Evolutionary conservation across 2,329 filamentous ascomycete species (phyloP), one percentile per base, ranked within the genome.

Genomic region (Fusarium nelsonii): DNA sequence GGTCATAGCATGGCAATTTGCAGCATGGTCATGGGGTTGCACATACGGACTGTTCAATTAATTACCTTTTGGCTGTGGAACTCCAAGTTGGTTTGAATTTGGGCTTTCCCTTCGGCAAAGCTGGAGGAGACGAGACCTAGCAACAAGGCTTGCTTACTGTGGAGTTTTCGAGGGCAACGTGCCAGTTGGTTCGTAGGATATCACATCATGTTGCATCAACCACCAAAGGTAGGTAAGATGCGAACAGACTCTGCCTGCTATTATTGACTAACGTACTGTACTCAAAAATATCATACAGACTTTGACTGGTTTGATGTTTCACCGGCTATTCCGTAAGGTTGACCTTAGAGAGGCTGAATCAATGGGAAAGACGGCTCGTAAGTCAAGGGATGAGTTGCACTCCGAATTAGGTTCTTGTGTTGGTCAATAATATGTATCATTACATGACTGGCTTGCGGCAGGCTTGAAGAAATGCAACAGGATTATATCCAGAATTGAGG

Each of bases 121-220:
- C 40, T 40, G 52, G 32, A 57, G 18, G 37, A 50, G 16, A 33
- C 16, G 37, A 50, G 16, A 28, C 16, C n/a, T 20, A 26, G 12
- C 26, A 33, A 41, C 14, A 37, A 20, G 53, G 51, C 43, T 51
- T 54, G 48, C 41, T 65, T 58, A 53, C 43, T 32, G 61, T 66
- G 65, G 55, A 66, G 61, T 66, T 63, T 54, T 26, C 34, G 39
- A 64, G 43, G 40, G 51, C 43, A 60, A 44, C 28, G 64, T 50
- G 49, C 37, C 59, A 61, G 58, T 57, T 63, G 44, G 45, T 56
- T 55, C 41, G 41, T 33, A 68, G 57, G 34, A 54, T 55, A 56
- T 54, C 51, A 51, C 59, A 65, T 65, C 65, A 65, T 44, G 41
- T 56, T 58, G 54, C 62, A 64, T 68, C 50, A 53, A 63, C 50